Evolutionary conservation across 495 filamentous ascomycete species (phyloP).

Genomic region (Penicillium manginii): DNA sequence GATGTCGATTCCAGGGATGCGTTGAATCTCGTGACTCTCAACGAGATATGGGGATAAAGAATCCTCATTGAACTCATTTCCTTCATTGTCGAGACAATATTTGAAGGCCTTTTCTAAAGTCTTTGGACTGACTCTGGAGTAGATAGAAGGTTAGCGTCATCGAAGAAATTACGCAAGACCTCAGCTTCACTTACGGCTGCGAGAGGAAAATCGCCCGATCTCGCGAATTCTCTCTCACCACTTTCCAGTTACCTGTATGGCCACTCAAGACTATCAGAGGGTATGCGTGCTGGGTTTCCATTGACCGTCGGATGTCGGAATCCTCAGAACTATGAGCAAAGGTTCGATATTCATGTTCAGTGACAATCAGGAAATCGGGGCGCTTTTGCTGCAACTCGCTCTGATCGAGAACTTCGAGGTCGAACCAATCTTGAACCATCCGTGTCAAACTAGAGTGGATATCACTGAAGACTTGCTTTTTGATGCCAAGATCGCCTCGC

Average conservation of each 20-base stretch:
- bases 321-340: conserved; percentile 8
- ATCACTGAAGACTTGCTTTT: conserved; percentile 16
- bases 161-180: background rate
- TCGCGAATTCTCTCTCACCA: conserved; percentile 18
- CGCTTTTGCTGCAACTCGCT: conserved; percentile 24
- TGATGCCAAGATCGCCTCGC: conserved; percentile 18
- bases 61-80: background rate
- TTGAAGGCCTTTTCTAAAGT: conserved; percentile 25
- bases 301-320: conserved; percentile 11
- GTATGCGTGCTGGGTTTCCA: conserved; percentile 10
- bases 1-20: background rate
- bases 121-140: conserved; percentile 28
- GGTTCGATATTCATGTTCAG: conserved; percentile 27
- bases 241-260: conserved; percentile 22
- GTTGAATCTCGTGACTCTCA: background rate
- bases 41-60: background rate
- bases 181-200: conserved; percentile 25
- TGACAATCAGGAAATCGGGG: conserved; percentile 28
- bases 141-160: background rate
- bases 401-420: conserved; percentile 31
- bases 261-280: conserved; percentile 29
- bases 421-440: conserved; percentile 38
- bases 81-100: conserved; percentile 18
- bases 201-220: conserved; percentile 28
- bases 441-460: conserved; percentile 22